Evolutionary conservation across 225 moss, liverwort and hornwort species (phyloP).

Genomic region (Physcomitrellopsis africana): DNA sequence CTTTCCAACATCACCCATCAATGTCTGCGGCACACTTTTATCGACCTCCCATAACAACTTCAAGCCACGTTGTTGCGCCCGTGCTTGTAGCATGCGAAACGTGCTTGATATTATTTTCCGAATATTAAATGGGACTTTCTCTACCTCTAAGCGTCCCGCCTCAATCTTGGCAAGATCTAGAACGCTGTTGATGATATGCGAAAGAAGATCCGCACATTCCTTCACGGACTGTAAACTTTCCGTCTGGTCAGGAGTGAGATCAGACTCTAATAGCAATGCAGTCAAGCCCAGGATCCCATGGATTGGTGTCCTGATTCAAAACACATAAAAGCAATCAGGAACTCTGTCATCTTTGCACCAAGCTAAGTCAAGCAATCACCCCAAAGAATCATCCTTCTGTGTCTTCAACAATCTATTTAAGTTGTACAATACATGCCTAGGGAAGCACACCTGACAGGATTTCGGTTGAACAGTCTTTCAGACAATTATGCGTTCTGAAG

Average conservation of each 20-base stretch:
- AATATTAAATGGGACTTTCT: slow-evolving; percentile 64
- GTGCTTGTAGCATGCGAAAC: slow-evolving; percentile 66
- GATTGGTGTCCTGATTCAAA: slow-evolving; percentile 66
- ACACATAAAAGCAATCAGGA: too few species aligned
- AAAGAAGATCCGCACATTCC: slow-evolving; percentile 73
- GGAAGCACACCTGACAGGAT: too few species aligned
- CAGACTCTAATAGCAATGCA: slow-evolving; percentile 59
- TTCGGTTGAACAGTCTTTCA: too few species aligned
- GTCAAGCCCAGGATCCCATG: slow-evolving; percentile 78
- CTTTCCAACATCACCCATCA: slow-evolving; percentile 74
- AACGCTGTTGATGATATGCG: slow-evolving; percentile 77
- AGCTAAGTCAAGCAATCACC: neutral
- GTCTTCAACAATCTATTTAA: too few species aligned
- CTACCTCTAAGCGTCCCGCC: slow-evolving; percentile 72
- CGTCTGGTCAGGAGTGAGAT: slow-evolving; percentile 59
- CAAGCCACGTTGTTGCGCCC: slow-evolving; percentile 64
- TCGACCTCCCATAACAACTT: slow-evolving; percentile 59
- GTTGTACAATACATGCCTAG: too few species aligned
- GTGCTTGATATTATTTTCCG: slow-evolving; percentile 57
- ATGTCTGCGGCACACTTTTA: slow-evolving; percentile 49
- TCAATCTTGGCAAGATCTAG: slow-evolving; percentile 77
- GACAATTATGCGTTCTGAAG: too few species aligned
- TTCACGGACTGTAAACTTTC: slow-evolving; percentile 66
- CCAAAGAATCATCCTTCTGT: too few species aligned
- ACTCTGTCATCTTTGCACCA: neutral